Conservation (phyloP, 768 basidiomycete species). For the Calocybe cyanea region DNA sequence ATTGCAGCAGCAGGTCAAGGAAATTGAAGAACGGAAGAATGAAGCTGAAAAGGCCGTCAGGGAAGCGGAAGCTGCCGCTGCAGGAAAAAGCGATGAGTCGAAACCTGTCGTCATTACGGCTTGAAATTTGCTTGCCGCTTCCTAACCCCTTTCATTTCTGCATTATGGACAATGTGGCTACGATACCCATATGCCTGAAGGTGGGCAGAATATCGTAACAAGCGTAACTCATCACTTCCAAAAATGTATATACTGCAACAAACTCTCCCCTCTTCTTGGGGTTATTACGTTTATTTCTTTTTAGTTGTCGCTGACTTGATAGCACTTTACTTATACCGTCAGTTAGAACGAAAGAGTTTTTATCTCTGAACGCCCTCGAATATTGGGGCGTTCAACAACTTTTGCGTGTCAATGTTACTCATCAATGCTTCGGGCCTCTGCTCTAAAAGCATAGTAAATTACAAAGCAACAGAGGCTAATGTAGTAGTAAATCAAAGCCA, state of each 20-base stretch:
- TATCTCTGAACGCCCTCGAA: constrained; percentile 11
- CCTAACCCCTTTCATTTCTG: not conserved
- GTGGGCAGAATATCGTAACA: too few relatives aligned
- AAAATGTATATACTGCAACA: constrained; percentile 18
- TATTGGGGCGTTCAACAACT: constrained; percentile 6
- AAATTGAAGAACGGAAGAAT: constrained; percentile 62
- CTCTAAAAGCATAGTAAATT: too few relatives aligned
- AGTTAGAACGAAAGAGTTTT: constrained; percentile 12
- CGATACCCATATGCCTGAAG: too few relatives aligned
- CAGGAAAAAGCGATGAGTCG: constrained; percentile 59
- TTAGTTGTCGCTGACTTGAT: constrained; percentile 9
- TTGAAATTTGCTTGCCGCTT: constrained; percentile 11
- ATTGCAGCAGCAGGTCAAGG: constrained; percentile 51
- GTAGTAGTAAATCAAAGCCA: too few relatives aligned
- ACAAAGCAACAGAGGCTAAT: too few relatives aligned
- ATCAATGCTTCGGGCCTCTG: too few relatives aligned
- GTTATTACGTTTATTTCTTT: constrained; percentile 13
- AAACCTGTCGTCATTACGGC: constrained; percentile 46
- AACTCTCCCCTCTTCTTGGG: constrained; percentile 2
- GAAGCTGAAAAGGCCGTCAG: constrained; percentile 64
- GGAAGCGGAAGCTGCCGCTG: constrained; percentile 59
- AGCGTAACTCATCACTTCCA: too few relatives aligned
- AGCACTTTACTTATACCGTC: constrained; percentile 4
- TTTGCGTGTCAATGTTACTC: not conserved
- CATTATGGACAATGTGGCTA: not conserved